phyloP scores from a whole-genome alignment of 2,329 filamentous ascomycete species.

The Arthrobotrys iridis region DNA sequence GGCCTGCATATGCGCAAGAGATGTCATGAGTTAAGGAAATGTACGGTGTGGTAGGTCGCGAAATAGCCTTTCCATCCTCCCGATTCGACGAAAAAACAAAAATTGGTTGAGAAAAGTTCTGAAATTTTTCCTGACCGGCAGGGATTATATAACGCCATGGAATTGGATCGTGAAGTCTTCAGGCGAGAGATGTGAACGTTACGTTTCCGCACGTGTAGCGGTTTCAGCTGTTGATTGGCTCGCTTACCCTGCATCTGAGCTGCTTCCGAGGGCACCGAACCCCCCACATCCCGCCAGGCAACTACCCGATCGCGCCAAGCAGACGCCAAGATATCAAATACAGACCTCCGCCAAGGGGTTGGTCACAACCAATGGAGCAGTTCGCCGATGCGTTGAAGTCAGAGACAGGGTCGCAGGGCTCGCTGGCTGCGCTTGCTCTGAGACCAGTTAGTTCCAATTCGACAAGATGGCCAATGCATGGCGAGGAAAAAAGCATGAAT shows the following conservation, averaged over 20 bases:
- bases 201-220: constrained; percentile 38
- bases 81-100: neutral
- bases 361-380: constrained; percentile 27
- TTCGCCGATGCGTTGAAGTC: constrained; percentile 30
- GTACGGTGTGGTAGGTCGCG: neutral
- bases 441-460: too few species aligned
- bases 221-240: constrained; percentile 25
- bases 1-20: constrained; percentile 12
- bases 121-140: constrained; percentile 18
- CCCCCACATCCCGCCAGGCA: constrained; percentile 46
- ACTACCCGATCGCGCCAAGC: constrained; percentile 51
- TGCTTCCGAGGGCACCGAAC: neutral
- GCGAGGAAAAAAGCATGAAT: too few species aligned
- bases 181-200: constrained; percentile 13
- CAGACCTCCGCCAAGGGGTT: constrained; percentile 24
- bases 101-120: too few species aligned
- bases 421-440: too few species aligned
- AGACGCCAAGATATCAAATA: constrained; percentile 32
- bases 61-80: too few species aligned
- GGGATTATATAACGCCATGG: constrained; percentile 42
- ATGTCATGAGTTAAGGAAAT: neutral
- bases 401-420: too few species aligned
- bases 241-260: constrained; percentile 22
- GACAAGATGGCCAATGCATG: too few species aligned
- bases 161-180: constrained; percentile 4